A percentile compares a stretch with the other conserved stretches of the same genome.
phyloP scores from a whole-genome alignment of 179 eudicot species.

The Heliamphora pulchella region DNA sequence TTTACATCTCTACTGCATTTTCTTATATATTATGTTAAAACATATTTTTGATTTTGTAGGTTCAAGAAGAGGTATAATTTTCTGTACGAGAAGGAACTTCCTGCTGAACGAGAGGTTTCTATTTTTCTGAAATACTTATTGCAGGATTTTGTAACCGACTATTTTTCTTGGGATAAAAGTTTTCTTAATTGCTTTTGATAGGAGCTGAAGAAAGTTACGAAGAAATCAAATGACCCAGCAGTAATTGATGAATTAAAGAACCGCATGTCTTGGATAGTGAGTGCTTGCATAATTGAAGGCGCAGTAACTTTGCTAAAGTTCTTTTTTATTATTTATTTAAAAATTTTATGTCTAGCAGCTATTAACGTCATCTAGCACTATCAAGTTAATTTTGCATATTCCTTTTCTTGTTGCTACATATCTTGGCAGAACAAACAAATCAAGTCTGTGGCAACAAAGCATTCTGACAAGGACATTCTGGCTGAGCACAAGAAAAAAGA shows the following conservation, averaged over 20 bases:
- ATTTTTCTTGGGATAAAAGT: neutral
- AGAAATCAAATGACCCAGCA: slow-evolving; percentile 54
- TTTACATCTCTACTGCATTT: neutral
- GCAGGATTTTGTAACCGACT: neutral
- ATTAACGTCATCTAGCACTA: too few species aligned
- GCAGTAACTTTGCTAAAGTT: neutral
- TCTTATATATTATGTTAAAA: neutral
- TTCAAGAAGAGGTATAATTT: slow-evolving; percentile 83
- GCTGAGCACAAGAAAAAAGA: slow-evolving; percentile 85
- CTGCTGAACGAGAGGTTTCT: slow-evolving; percentile 74
- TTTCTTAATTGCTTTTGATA: slow-evolving; percentile 19
- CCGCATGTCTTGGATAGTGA: slow-evolving; percentile 59
- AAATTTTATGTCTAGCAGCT: neutral
- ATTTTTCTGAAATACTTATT: neutral
- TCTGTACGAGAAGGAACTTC: slow-evolving; percentile 55
- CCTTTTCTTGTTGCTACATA: slow-evolving; percentile 12
- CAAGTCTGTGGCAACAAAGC: slow-evolving; percentile 51
- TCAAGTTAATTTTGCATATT: neutral
- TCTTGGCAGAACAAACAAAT: slow-evolving; percentile 57
- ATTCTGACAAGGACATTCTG: slow-evolving; percentile 48
- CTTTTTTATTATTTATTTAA: neutral
- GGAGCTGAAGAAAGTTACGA: slow-evolving; percentile 58
- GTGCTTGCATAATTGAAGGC: slow-evolving; percentile 18
- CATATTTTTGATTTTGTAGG: slow-evolving; percentile 32
- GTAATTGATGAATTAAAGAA: slow-evolving; percentile 39